Evolutionary conservation across 257 asterid species (phyloP).

Genomic region (Linaria vulgaris): DNA sequence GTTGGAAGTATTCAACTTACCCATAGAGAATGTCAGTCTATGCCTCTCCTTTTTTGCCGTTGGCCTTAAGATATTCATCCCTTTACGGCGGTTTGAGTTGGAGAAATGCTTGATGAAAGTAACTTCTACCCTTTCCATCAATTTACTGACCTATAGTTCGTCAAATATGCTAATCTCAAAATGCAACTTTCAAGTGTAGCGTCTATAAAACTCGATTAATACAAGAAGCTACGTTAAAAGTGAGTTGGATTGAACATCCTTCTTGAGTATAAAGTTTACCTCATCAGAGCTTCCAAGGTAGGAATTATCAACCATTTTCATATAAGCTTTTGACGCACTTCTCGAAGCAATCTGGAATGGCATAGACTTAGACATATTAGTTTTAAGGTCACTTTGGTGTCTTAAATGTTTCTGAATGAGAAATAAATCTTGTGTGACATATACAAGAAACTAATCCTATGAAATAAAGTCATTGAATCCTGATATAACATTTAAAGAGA

Average conservation of each 20-base stretch:
- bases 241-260: background rate
- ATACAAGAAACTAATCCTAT: no score
- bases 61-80: conserved; percentile 51
- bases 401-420: background rate
- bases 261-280: conserved; percentile 31
- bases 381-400: no score
- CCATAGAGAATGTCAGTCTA: conserved; percentile 44
- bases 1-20: no score
- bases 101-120: conserved; percentile 56
- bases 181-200: background rate
- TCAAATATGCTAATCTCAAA: conserved; percentile 11
- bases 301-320: conserved; percentile 55
- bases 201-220: background rate
- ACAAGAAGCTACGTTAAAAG: background rate
- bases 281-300: conserved; percentile 58
- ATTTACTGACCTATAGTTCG: conserved; percentile 37
- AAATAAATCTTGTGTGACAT: background rate
- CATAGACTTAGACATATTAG: background rate
- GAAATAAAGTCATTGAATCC: no score
- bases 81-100: conserved; percentile 49
- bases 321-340: conserved; percentile 42
- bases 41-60: conserved; percentile 42
- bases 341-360: conserved; percentile 47
- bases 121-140: conserved; percentile 56
- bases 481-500: background rate